A percentile compares a stretch with the other conserved stretches of the same genome.
phyloP scores from a whole-genome alignment of 305 asterid species.

The Salvia sclarea region DNA sequence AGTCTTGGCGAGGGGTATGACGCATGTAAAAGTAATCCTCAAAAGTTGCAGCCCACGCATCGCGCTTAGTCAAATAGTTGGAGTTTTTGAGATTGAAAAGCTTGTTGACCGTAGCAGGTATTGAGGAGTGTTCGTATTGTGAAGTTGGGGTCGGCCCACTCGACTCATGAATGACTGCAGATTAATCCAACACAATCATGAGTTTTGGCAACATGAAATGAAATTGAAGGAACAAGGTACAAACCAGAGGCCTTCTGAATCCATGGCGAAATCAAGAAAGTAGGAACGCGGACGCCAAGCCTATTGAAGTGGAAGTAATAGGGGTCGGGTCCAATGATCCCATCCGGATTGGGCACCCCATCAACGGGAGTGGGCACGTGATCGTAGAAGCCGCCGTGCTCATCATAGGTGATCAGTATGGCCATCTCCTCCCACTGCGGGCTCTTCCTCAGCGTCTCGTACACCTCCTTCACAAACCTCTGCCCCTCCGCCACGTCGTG shows the following conservation, averaged over 20 bases:
- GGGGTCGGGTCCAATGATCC: conserved; percentile 95
- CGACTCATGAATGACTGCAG: conserved; percentile 89
- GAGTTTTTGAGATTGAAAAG: conserved; percentile 73
- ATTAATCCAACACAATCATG: background rate
- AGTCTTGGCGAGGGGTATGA: conserved; percentile 85
- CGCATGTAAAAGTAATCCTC: conserved; percentile 72
- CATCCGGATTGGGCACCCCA: conserved; percentile 97
- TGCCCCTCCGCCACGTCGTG: conserved; percentile 92
- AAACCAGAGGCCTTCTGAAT: conserved; percentile 80
- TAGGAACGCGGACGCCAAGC: conserved; percentile 94
- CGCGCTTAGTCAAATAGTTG: conserved; percentile 87
- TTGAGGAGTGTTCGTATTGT: conserved; percentile 90
- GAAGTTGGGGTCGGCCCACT: conserved; percentile 82
- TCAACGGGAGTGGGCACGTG: conserved; percentile 91
- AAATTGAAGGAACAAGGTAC: too few species aligned
- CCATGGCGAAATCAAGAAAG: conserved; percentile 92
- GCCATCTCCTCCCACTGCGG: conserved; percentile 99
- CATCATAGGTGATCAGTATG: conserved; percentile 86
- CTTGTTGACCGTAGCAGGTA: conserved; percentile 94
- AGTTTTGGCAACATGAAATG: too few species aligned
- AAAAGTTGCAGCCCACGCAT: conserved; percentile 97
- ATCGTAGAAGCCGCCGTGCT: conserved; percentile 95
- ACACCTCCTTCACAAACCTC: conserved; percentile 94
- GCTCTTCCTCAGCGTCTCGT: conserved; percentile 83
- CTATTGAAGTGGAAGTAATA: conserved; percentile 77